A percentile compares a stretch with the other conserved stretches of the same genome.
Conservation (phyloP, 2,329 filamentous ascomycete species). For the Ophiocordyceps camponoti-saundersi region DNA sequence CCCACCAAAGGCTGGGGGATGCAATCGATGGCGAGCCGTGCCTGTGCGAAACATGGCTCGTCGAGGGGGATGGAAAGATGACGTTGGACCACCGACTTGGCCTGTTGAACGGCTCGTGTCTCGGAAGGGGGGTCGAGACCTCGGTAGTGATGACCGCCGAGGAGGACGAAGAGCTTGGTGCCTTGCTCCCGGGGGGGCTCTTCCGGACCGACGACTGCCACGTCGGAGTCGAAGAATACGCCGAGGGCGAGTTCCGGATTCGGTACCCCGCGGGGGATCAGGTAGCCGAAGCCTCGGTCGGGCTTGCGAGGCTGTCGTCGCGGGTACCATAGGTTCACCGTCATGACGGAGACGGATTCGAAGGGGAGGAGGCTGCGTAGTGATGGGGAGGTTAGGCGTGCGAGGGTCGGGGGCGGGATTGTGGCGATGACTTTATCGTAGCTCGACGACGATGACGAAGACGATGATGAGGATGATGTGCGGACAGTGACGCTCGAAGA, state of each 20-base stretch:
- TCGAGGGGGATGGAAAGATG: conserved; percentile 54
- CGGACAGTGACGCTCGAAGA: conserved; percentile 23
- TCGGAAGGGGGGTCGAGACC: conserved; percentile 26
- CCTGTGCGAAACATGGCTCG: conserved; percentile 42
- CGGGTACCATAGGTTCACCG: conserved; percentile 77
- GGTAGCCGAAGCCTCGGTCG: conserved; percentile 62
- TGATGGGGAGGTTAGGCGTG: conserved; percentile 14
- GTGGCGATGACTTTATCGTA: conserved; percentile 50
- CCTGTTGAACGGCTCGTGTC: conserved; percentile 51
- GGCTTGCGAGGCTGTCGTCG: conserved; percentile 42
- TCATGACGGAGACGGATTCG: conserved; percentile 67
- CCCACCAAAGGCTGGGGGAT: conserved; percentile 85
- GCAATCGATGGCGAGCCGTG: conserved; percentile 46
- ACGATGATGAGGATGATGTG: neutral
- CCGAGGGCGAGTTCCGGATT: conserved; percentile 77
- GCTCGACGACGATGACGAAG: neutral
- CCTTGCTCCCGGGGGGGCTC: too few relatives aligned
- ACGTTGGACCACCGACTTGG: conserved; percentile 48
- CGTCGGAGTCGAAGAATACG: conserved; percentile 78
- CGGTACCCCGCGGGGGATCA: conserved; percentile 60
- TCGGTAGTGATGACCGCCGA: conserved; percentile 80
- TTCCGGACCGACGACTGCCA: conserved; percentile 30
- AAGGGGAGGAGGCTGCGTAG: conserved; percentile 34
- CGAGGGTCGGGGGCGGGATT: conserved; percentile 31
- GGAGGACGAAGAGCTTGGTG: conserved; percentile 84